These are phyloP conservation scores for Trichomonascus vanleenenianus DNA, from an alignment of 805 yeast genomes.

Conservation along the genomic window DNA sequence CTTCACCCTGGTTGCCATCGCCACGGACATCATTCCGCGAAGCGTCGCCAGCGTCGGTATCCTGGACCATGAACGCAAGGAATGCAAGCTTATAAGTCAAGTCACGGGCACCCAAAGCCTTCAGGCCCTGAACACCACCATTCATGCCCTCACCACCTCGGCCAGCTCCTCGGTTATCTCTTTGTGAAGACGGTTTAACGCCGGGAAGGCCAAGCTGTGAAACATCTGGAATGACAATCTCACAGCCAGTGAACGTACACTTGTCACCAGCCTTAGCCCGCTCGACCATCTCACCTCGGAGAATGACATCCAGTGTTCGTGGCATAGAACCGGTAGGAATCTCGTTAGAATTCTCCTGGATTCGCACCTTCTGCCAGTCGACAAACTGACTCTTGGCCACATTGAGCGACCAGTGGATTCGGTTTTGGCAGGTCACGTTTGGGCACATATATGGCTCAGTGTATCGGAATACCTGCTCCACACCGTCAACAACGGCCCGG, in stretches of 20 bases:
- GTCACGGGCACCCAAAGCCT: slow-evolving; percentile 88
- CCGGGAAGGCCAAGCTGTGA: slow-evolving; percentile 94
- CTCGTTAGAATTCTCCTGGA: slow-evolving; percentile 93
- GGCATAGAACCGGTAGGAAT: slow-evolving; percentile 99
- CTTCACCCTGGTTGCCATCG: slow-evolving; percentile 43
- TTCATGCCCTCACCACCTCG: slow-evolving; percentile 60
- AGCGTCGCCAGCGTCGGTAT: slow-evolving; percentile 36
- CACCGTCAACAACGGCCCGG: slow-evolving; percentile 73
- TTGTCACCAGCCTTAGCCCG: slow-evolving; percentile 96
- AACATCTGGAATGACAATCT: slow-evolving; percentile 90
- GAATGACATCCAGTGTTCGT: slow-evolving; percentile 82
- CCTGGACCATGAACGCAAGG: slow-evolving; percentile 82
- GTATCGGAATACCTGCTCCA: slow-evolving; percentile 87
- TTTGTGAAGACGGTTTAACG: slow-evolving; percentile 73
- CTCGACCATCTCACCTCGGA: slow-evolving; percentile 92
- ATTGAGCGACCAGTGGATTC: slow-evolving; percentile 75
- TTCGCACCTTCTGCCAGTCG: slow-evolving; percentile 95
- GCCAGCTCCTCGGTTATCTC: slow-evolving; percentile 52
- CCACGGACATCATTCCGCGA: slow-evolving; percentile 32
- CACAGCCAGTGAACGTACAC: slow-evolving; percentile 88
- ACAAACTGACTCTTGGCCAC: slow-evolving; percentile 78
- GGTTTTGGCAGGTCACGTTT: slow-evolving; percentile 79
- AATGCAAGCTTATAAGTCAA: slow-evolving; percentile 88
- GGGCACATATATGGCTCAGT: slow-evolving; percentile 94
- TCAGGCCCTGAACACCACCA: slow-evolving; percentile 84